Base-by-base conservation (phyloP, 192 early-diverging fungal species). In the Jimgerdemannia lactiflua region DNA sequence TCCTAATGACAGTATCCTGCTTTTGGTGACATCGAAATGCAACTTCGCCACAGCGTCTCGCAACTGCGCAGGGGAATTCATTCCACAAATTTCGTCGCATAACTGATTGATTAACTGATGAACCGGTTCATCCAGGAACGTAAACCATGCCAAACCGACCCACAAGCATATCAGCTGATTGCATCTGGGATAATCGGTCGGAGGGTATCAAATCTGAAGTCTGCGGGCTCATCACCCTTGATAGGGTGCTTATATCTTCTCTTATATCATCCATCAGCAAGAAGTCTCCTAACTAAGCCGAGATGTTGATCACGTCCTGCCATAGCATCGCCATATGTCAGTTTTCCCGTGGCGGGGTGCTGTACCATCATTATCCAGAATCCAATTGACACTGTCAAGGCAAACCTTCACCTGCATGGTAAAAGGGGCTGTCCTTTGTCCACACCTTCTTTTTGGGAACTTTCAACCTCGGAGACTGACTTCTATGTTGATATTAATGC, bases 11-110 rank as follows among this genome's bases (percentile, higher is more conserved):
- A n/a, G n/a, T n/a, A n/a, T n/a, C n/a, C n/a, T n/a, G n/a, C n/a
- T n/a, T n/a, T n/a, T n/a, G n/a, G n/a, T n/a, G n/a, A 99, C 82
- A 68, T 97, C 93, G 83, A 95, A 97, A 75, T 96, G 92, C 59
- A 93, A 91, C 76, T 86, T 93, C 40, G 89, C 93, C 66, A 90
- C 91, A 4, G 87, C 87, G 69, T 95, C 89, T 63, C 94, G 92
- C 43, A 95, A 85, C 67, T 95, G 92, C 10, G 87, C 85, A 10
- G 94, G 92, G 71, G 91, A 89, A 66, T 94, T 85, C 3, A 93
- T 40, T 91, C 86, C 0, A 91, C 88, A 83, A 98, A 97, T 75
- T 96, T 91, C 70, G 89, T 92, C 3, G 95, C 87, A 77, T 91
- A 99, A 42, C 83, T n/a, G n/a, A n/a, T n/a, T 86, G 75, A 94